Conservation (phyloP, 1,284 basidiomycete genomes). For the Ustilago curta region DNA sequence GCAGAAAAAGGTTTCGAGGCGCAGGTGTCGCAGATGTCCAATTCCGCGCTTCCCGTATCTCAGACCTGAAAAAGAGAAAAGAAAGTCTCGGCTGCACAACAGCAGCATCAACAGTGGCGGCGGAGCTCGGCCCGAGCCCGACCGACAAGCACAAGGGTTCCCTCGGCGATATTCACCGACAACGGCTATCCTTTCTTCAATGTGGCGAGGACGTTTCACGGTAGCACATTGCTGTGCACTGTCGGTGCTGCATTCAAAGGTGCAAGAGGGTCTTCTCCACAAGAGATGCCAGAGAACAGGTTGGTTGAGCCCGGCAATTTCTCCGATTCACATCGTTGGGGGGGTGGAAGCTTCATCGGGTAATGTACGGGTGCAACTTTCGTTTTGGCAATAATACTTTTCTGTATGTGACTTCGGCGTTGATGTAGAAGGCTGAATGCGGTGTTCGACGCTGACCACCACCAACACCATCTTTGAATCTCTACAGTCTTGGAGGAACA, state of each 20-base stretch:
- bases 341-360: too few relatives aligned
- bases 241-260: neutral
- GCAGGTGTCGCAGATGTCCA: too few relatives aligned
- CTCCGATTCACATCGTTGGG: slow-evolving; percentile 1
- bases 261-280: too few relatives aligned
- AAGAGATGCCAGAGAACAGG: too few relatives aligned
- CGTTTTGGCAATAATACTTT: too few relatives aligned
- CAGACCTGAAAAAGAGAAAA: neutral
- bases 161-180: neutral
- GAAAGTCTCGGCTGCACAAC: neutral
- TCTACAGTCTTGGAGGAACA: too few relatives aligned
- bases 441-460: neutral
- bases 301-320: neutral
- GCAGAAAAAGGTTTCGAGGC: too few relatives aligned
- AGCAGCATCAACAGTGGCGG: neutral
- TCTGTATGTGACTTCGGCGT: too few relatives aligned
- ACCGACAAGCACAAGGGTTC: neutral
- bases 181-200: neutral
- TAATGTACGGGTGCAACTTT: too few relatives aligned
- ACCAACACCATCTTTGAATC: neutral
- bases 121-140: slow-evolving; percentile 1
- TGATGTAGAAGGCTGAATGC: too few relatives aligned
- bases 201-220: too few relatives aligned
- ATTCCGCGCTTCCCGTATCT: neutral
- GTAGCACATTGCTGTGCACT: neutral